phyloP scores from a whole-genome alignment of 139 green algal species.

The Ulvella scutata region DNA sequence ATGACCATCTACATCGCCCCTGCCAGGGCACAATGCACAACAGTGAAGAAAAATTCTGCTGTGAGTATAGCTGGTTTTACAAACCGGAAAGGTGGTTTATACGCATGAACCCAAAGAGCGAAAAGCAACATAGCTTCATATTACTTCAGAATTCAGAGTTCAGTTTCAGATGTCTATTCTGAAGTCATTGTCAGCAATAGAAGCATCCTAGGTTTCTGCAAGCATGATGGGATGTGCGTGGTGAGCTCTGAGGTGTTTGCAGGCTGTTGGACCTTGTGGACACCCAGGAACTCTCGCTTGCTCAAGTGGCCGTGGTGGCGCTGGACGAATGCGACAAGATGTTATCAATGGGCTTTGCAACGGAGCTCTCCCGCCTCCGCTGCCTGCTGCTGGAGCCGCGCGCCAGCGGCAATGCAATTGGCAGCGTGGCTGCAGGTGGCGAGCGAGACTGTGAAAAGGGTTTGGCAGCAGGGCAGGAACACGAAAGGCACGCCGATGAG shows the following conservation, averaged over 20 bases:
- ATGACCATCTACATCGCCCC: too few relatives aligned
- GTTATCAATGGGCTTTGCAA: conserved; percentile 57
- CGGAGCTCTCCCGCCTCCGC: conserved; percentile 49
- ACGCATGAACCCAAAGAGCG: not conserved
- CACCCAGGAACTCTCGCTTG: conserved; percentile 22
- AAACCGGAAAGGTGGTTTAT: not conserved
- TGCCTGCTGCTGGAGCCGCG: conserved; percentile 23
- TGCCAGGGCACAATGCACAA: too few relatives aligned
- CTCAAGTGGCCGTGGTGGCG: conserved; percentile 30
- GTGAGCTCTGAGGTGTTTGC: too few relatives aligned
- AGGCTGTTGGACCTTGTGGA: conserved; percentile 65
- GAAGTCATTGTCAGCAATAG: conserved; percentile 12
- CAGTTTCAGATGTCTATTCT: not conserved
- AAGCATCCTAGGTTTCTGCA: conserved; percentile 60
- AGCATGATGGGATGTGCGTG: too few relatives aligned
- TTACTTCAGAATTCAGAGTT: not conserved
- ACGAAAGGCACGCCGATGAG: not conserved
- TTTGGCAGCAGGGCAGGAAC: not conserved
- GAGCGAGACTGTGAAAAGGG: not conserved
- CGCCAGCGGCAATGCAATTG: not conserved
- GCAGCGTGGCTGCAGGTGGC: not conserved
- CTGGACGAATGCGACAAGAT: conserved; percentile 86
- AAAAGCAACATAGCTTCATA: not conserved
- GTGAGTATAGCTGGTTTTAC: not conserved
- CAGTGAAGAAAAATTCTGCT: too few relatives aligned